Evolutionary conservation across 1,284 basidiomycete genomes (phyloP), one percentile per base, ranked within the genome.

Genomic region (Athelia psychrophila): DNA sequence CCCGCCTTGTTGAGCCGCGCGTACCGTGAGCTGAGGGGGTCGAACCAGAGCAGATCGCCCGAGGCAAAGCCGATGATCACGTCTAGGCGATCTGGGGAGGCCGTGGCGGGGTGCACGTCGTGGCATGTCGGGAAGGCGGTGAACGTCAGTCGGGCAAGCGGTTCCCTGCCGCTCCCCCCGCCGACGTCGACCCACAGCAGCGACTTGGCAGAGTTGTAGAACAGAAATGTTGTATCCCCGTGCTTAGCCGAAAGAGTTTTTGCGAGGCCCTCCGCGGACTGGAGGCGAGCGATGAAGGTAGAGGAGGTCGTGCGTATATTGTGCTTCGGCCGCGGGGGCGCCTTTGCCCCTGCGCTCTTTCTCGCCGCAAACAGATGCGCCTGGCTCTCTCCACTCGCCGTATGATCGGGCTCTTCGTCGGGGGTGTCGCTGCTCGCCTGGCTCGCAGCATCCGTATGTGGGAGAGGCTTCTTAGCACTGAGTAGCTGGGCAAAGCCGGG

Each of bases 1-100:
- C 93, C 93, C 85, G 88, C 86, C 67, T 98, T 98, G 74, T 98
- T 98, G 50, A 98, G 76, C 23, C 95, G 90, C 8, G 83, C 83
- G 64, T 98, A 98, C 42, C 91, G 86, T 36, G 83, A 89, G 47
- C 80, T 83, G 62, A 93, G 87, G 47, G 92, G 91, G 65, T 95
- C 91, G 54, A 97, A 78, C 92, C 95, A 97, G 48, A 99, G 73
- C 22, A 99, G 75, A 69, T 99, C 96, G 15, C 96, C 96, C 0
- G 93, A 90, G 57, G 78, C 80, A 65, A 99, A 98, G 2, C 96
- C 96, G 60, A 99, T 88, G 51, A 98, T 80, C 12, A 98, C 78
- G 64, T 99, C 97, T 36, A 98, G 73, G 44, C 85, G 81, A 49
- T 93, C 88, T 3, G 86, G 75, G 10, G 82, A 84, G 9, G 88